Conservation (phyloP, 805 yeast species). For the Hanseniaspora meyeri region DNA sequence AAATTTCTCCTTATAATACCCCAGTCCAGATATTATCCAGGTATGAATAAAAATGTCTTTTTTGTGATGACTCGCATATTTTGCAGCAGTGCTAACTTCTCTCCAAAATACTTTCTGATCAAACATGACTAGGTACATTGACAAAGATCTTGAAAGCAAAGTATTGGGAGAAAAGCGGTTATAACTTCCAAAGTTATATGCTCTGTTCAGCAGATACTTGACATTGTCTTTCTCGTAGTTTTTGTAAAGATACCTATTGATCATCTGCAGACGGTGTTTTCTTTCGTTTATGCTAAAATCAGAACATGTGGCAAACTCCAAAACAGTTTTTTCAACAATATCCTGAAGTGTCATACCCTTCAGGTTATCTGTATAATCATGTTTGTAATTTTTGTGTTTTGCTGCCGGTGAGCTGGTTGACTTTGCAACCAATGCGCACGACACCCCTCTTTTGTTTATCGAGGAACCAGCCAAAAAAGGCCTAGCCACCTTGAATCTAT, state of each 20-base stretch:
- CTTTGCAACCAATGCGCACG: neutral
- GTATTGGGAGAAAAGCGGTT: neutral
- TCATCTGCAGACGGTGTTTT: constrained; percentile 33
- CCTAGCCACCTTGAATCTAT: too few relatives aligned
- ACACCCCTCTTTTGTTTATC: too few relatives aligned
- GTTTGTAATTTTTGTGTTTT: too few relatives aligned
- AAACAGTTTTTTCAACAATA: constrained; percentile 23
- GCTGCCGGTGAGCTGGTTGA: too few relatives aligned
- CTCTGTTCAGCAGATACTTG: neutral
- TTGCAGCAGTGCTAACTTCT: neutral
- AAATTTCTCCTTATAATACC: neutral
- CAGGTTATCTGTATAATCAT: constrained; percentile 28
- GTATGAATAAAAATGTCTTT: neutral
- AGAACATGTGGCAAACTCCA: neutral
- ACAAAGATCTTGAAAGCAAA: neutral
- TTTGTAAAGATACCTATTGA: constrained; percentile 39
- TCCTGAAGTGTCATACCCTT: constrained; percentile 43
- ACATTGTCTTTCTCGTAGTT: constrained; percentile 31
- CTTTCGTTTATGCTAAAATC: constrained; percentile 16
- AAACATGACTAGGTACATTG: neutral
- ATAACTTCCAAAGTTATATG: neutral
- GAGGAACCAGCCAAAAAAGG: neutral
- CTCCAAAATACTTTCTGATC: neutral
- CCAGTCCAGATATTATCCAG: neutral
- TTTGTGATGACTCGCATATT: neutral